These are phyloP conservation scores for Backusella sp. DNA, from an alignment of 192 early-diverging fungal genomes.

Conservation along the genomic window DNA sequence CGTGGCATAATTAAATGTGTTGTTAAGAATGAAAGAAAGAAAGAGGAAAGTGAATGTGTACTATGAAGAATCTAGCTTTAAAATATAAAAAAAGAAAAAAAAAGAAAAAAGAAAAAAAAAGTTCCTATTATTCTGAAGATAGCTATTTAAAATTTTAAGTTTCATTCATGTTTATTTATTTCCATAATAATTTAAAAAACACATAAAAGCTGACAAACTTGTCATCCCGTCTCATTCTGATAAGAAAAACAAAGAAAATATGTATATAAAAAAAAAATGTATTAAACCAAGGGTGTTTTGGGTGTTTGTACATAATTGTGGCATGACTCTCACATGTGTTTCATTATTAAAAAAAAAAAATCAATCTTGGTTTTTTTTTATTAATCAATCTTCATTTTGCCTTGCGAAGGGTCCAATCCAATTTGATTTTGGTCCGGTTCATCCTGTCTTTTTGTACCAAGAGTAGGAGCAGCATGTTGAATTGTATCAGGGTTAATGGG, in stretches of 20 bases:
- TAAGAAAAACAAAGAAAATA: neutral
- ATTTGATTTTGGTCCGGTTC: neutral
- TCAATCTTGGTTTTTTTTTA: too few species aligned
- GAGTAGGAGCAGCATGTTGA: neutral
- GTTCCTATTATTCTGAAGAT: neutral
- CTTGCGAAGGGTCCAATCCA: neutral
- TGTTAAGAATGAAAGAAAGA: neutral
- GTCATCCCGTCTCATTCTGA: neutral
- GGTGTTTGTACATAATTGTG: neutral
- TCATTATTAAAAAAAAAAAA: neutral
- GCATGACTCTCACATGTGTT: neutral
- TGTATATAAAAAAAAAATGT: neutral
- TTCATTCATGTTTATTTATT: constrained; percentile 3
- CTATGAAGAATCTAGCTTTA: neutral
- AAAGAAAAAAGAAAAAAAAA: neutral
- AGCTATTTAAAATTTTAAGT: neutral
- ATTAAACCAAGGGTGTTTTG: neutral
- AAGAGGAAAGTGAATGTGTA: neutral
- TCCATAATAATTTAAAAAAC: neutral
- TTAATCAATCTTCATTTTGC: constrained; percentile 13
- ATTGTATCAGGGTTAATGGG: neutral
- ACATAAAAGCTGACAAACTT: neutral
- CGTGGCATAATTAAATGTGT: neutral
- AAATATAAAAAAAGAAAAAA: neutral
- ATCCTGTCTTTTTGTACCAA: neutral